A percentile compares a stretch with the other conserved stretches of the same genome.
Evolutionary conservation across 2,329 filamentous ascomycete species (phyloP).

Genomic region (Colletotrichum sp.): DNA sequence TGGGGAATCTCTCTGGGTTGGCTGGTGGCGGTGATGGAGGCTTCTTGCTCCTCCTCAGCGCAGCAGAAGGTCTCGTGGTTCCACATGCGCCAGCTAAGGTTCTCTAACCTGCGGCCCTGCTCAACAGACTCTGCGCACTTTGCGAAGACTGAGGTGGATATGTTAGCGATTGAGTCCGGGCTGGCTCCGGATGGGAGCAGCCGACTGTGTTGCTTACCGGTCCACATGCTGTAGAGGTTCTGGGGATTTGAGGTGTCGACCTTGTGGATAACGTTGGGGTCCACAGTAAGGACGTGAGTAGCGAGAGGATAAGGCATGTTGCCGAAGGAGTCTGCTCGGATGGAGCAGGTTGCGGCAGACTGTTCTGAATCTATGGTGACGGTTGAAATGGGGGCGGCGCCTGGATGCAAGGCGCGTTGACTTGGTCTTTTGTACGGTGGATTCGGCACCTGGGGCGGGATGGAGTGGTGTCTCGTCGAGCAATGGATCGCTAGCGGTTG

Average conservation of each 20-base stretch:
- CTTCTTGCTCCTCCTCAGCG: constrained; percentile 64
- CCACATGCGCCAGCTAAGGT: constrained; percentile 96
- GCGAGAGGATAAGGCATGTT: constrained; percentile 85
- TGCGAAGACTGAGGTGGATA: constrained; percentile 74
- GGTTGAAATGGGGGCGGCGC: constrained; percentile 24
- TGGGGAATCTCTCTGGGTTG: constrained; percentile 56
- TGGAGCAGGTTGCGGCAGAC: constrained; percentile 33
- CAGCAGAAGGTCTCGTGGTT: constrained; percentile 92
- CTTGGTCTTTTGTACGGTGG: not conserved
- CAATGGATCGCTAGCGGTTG: not conserved
- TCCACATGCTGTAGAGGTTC: constrained; percentile 97
- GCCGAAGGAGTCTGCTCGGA: constrained; percentile 38
- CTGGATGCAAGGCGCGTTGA: not conserved
- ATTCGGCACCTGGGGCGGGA: constrained; percentile 12
- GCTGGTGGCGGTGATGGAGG: constrained; percentile 44
- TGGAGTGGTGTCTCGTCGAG: not conserved
- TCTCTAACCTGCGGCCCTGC: constrained; percentile 90
- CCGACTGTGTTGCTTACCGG: constrained; percentile 66
- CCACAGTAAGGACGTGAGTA: constrained; percentile 87
- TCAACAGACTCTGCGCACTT: constrained; percentile 94
- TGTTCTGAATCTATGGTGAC: constrained; percentile 26
- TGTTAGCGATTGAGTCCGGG: constrained; percentile 27
- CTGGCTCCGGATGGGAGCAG: constrained; percentile 10
- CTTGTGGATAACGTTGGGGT: constrained; percentile 90
- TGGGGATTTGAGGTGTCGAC: constrained; percentile 93